Evolutionary conservation across 106 monocot genomes (phyloP), one percentile per base, ranked within the genome.

Genomic region (Acanthochlamys bracteata): DNA sequence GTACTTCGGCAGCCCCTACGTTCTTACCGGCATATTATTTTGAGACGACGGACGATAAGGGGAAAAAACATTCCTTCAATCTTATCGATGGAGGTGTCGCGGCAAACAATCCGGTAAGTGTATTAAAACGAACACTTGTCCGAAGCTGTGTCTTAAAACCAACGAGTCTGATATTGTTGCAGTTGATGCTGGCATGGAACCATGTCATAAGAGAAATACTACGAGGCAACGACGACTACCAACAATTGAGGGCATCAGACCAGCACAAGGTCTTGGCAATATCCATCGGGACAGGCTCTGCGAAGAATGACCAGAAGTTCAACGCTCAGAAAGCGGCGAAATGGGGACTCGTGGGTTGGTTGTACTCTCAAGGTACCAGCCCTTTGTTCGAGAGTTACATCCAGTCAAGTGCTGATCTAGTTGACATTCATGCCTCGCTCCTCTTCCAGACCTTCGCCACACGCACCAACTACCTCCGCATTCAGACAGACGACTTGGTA

Each of bases 1-100:
- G 83, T 51, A 83, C 83, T 7, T 80, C 83, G 0, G 88, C 83
- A 13, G 88, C 83, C 13, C 88, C 83, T 7, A 88, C 83, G 7
- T 88, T 59, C 24, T 72, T 88, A 25, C 88, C 88, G 4, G 66
- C 75, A 20, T 66, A 84, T 51, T 60, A 66, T 10, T 87, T 87
- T 53, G 23, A 76, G 53, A 80, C 69, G 0, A 10, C 55, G n/a
- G 79, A 74, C 24, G 51, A 46, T 11, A 11, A 46, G 0, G 78
- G 70, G 1, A 65, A 69, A 0, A 14, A 20, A 11, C 57, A 24
- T 24, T 26, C 53, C 0, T 88, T 78, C 39, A 49, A 88, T 57
- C 83, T 88, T 9, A 54, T 83, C 16, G 88, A 88, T 64, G 88
- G 83, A 2, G 80, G 80, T 24, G 71, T 86, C 20, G 76, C 76